Conservation (phyloP, 495 filamentous ascomycete species). For the Acidiella bohemica region DNA sequence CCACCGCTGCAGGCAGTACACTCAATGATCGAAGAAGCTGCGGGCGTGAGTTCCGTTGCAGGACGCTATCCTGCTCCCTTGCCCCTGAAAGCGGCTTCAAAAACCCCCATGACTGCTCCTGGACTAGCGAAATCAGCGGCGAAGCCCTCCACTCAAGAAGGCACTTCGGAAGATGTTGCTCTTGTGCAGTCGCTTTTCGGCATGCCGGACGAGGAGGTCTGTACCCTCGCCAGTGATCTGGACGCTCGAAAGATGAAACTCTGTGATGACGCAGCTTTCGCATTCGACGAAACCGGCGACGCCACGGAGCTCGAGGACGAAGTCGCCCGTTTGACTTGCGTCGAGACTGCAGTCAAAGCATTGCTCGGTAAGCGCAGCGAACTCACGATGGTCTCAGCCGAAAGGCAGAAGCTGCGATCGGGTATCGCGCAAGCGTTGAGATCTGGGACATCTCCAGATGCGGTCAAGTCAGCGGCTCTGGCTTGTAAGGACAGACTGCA, state of each 20-base stretch:
- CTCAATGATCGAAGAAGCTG: neutral
- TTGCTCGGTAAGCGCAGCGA: conserved; percentile 4
- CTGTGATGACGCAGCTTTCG: neutral
- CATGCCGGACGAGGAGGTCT: neutral
- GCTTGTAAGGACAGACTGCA: conserved; percentile 2
- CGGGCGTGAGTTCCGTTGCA: too few species aligned
- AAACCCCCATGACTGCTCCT: neutral
- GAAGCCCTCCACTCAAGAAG: conserved; percentile 1
- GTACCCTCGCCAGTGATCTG: neutral
- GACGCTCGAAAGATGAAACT: neutral
- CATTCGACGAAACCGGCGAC: conserved; percentile 3
- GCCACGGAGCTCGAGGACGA: conserved; percentile 1
- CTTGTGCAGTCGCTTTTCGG: conserved; percentile 4
- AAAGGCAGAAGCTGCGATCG: conserved; percentile 7
- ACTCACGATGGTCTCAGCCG: neutral
- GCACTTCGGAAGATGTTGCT: neutral
- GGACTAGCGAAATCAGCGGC: neutral
- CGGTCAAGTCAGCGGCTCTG: conserved; percentile 5
- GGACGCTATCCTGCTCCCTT: too few species aligned
- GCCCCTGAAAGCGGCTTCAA: neutral
- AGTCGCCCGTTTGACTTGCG: neutral
- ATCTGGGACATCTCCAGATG: neutral
- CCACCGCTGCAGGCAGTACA: neutral
- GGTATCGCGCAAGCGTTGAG: conserved; percentile 10
- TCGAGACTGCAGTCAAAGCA: neutral